Evolutionary conservation across 169 alveolate species (phyloP).

Genomic region (Eimeria necatrix): DNA sequence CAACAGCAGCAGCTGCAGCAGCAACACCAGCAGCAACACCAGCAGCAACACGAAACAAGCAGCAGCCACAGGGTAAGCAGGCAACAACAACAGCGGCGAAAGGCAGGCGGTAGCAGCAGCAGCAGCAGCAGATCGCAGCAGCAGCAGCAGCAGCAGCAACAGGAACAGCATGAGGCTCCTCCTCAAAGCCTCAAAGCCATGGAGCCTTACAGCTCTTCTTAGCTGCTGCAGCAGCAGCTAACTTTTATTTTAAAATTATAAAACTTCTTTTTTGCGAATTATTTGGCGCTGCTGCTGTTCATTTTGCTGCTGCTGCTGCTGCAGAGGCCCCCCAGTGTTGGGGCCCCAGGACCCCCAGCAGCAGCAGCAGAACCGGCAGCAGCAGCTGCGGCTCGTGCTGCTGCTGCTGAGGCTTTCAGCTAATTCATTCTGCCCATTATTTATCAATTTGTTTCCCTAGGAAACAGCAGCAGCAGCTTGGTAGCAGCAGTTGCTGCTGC

Average conservation of each 20-base stretch:
- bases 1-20: too few species aligned
- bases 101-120: too few species aligned
- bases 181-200: too few species aligned
- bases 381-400: not conserved
- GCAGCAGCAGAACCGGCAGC: slow-evolving; percentile 22
- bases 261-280: not conserved
- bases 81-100: too few species aligned
- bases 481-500: slow-evolving; percentile 38
- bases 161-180: too few species aligned
- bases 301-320: slow-evolving; percentile 18
- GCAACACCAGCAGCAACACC: too few species aligned
- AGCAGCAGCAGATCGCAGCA: not conserved
- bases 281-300: not conserved
- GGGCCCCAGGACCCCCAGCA: not conserved
- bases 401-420: not conserved
- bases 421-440: not conserved
- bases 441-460: not conserved
- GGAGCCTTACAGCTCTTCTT: too few species aligned
- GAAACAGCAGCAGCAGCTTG: slow-evolving; percentile 13
- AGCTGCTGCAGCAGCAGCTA: not conserved
- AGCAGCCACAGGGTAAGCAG: too few species aligned
- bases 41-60: too few species aligned
- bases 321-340: not conserved
- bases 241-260: not conserved
- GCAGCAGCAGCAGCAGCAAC: slow-evolving; percentile 11